Base-by-base conservation (phyloP, 1,284 basidiomycete genomes). In the Ceratobasidium sp. region DNA sequence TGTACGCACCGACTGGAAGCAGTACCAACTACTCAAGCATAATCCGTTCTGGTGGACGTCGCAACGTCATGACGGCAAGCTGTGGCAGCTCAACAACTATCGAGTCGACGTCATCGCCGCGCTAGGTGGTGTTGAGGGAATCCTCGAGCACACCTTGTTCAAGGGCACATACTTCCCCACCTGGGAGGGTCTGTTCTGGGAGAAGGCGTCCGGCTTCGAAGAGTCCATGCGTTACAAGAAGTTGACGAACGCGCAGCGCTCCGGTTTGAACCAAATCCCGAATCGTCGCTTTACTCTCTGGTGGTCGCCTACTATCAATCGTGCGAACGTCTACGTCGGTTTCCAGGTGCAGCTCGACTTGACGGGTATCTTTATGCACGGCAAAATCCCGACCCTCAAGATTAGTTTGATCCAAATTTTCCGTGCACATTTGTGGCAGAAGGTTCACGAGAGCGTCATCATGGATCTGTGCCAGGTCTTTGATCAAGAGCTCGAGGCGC, bases 401-500 rank as follows among this genome's bases (percentile, higher is more conserved):
- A 98, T 98, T 82, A 96, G 93, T 83, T 90, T 97, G 83, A 99
- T 99, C 79, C 97, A 99, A 81, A 98, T 99, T 79, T 99, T 99
- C 94, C 94, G 97, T 84, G 98, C 98, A 67, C 98, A 99, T 82
- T 89, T 99, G 85, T 99, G 98, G 98, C 97, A 99, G 84, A 98
- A 97, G 84, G 95, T 93, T 89, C 66, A 67, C 54, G 66, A 69
- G 82, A 94, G 92, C 79, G 94, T 98, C 57, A 94, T 96, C 77
- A 98, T 98, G 96, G 97, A 98, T 85, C 82, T 98, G 87, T 97
- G 95, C 84, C 97, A 99, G 87, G 97, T 99, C 21, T 98, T 99
- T 78, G 98, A 99, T 84, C 97, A 98, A 82, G 97, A 99, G 79
- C 87, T 99, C 46, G 98, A 99, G 81, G 96, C 98, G 0, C 84